phyloP scores from a whole-genome alignment of 768 basidiomycete genomes.

The Boletus tylopilopsis region DNA sequence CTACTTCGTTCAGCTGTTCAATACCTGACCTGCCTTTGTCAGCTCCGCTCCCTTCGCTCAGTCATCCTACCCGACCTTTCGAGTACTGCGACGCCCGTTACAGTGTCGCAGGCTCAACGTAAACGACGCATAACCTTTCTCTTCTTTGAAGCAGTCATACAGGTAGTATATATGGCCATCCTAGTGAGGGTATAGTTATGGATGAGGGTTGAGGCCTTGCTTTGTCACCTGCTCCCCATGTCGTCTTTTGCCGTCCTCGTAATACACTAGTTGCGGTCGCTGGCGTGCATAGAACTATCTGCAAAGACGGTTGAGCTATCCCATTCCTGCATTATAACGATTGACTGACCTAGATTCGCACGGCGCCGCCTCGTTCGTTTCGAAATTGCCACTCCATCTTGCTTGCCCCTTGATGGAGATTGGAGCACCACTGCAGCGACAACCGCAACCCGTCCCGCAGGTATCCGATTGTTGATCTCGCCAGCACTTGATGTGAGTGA shows the following conservation, averaged over 20 bases:
- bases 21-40: constrained; percentile 2
- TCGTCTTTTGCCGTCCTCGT: background rate
- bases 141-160: constrained; percentile 78
- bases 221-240: background rate
- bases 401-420: too few relatives aligned
- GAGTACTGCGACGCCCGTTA: constrained; percentile 42
- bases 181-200: constrained; percentile 58
- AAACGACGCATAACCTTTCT: constrained; percentile 86
- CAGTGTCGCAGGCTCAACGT: constrained; percentile 74
- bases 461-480: constrained; percentile 38
- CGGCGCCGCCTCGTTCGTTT: too few relatives aligned
- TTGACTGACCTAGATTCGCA: too few relatives aligned
- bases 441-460: constrained; percentile 70
- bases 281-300: background rate
- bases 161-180: constrained; percentile 83
- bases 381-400: too few relatives aligned
- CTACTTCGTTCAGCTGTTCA: background rate
- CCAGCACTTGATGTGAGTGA: constrained; percentile 67
- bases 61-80: constrained; percentile 80
- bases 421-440: constrained; percentile 50
- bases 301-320: too few relatives aligned
- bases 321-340: too few relatives aligned
- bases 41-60: constrained; percentile 92
- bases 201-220: too few relatives aligned
- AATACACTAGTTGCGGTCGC: constrained; percentile 4